Evolutionary conservation across 2,329 filamentous ascomycete genomes (phyloP).

Genomic region (Zymoseptoria ardabiliae): DNA sequence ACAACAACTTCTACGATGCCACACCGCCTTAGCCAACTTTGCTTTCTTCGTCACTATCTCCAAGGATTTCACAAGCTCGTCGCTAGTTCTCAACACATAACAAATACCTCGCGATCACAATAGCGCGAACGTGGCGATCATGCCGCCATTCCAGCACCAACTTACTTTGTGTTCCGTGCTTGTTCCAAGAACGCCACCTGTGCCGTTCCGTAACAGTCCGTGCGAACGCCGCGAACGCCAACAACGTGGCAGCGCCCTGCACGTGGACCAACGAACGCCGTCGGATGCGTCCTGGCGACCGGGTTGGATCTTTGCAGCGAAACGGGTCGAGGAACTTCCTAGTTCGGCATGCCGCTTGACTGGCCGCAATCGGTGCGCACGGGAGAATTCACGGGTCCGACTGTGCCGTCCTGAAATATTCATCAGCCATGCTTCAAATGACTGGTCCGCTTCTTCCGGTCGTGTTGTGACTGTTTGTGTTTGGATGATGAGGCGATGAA

Average conservation of each 20-base stretch:
- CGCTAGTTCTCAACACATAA: neutral
- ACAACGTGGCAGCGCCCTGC: neutral
- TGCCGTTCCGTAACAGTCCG: neutral
- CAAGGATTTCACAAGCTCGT: neutral
- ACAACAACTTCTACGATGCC: neutral
- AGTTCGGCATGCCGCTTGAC: too few species aligned
- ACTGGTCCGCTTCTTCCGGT: too few species aligned
- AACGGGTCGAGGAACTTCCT: too few species aligned
- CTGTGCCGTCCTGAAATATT: too few species aligned
- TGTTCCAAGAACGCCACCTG: neutral
- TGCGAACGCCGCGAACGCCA: neutral
- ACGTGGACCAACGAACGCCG: neutral
- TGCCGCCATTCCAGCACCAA: too few species aligned
- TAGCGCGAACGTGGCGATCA: neutral
- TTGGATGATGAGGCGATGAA: neutral
- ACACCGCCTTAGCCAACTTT: neutral
- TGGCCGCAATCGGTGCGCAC: too few species aligned
- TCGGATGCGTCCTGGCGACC: neutral
- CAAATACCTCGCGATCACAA: neutral
- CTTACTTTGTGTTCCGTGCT: neutral
- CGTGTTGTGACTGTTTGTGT: too few species aligned
- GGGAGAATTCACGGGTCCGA: too few species aligned
- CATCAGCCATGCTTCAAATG: too few species aligned
- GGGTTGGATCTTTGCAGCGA: neutral
- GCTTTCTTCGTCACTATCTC: neutral